These are phyloP conservation scores for Suillus discolor DNA, from an alignment of 768 basidiomycete genomes.

Conservation along the genomic window DNA sequence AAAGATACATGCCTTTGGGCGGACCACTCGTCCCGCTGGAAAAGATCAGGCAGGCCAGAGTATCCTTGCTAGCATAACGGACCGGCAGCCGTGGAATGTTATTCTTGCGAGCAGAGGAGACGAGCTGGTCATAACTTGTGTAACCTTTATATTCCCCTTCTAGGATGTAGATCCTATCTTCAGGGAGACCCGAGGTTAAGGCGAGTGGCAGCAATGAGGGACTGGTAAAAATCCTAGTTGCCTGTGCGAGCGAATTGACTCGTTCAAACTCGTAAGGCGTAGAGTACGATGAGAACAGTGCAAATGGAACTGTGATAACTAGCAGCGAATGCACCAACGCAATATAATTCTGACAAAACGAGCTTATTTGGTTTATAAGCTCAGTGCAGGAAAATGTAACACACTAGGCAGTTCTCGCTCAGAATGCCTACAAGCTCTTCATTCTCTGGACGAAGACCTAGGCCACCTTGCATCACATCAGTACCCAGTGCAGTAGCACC, in stretches of 20 bases:
- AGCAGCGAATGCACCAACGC: background rate
- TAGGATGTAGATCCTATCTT: background rate
- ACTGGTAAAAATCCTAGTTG: background rate
- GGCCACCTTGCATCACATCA: conserved; percentile 21
- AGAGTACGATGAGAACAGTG: background rate
- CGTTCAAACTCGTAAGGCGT: background rate
- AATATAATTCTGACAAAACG: background rate
- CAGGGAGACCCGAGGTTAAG: background rate
- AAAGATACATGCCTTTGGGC: background rate
- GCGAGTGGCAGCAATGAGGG: background rate
- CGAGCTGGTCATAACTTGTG: background rate
- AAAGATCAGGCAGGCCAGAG: background rate
- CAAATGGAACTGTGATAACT: background rate
- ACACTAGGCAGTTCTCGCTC: background rate
- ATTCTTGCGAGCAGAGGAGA: background rate
- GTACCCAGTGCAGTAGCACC: conserved; percentile 59
- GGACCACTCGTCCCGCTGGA: background rate
- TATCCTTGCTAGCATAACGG: background rate
- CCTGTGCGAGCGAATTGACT: background rate
- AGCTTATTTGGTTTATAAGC: background rate
- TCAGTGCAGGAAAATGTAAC: background rate
- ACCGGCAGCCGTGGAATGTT: background rate
- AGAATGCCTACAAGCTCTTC: background rate
- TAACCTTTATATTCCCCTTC: background rate
- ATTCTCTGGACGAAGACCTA: background rate